Conservation (phyloP, 2,329 filamentous ascomycete genomes). For the Emmonsiellopsis sp. region DNA sequence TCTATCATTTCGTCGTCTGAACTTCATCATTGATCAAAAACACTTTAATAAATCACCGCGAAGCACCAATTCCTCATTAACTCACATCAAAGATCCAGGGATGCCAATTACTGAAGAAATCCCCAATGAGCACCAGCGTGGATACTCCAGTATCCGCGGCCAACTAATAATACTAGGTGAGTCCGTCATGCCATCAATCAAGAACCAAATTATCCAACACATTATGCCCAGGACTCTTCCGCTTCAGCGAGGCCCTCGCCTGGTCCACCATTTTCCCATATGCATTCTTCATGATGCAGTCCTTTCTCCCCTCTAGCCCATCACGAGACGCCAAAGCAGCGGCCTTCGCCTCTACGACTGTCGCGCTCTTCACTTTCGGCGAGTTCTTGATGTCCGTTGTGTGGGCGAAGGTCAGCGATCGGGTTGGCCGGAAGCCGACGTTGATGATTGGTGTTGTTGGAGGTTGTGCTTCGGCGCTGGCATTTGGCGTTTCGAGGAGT, state of each 20-base stretch:
- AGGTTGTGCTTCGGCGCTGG: slow-evolving; percentile 3
- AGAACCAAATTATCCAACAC: background rate
- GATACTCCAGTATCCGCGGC: background rate
- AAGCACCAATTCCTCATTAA: too few species aligned
- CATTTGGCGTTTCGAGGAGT: slow-evolving; percentile 4
- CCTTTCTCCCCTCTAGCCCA: background rate
- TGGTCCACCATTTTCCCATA: slow-evolving; percentile 10
- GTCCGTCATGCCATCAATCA: background rate
- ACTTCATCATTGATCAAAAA: too few species aligned
- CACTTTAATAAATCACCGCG: too few species aligned
- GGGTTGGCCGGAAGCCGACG: slow-evolving; percentile 6
- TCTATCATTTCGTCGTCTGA: too few species aligned
- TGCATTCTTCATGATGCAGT: slow-evolving; percentile 7
- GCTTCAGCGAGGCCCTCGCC: slow-evolving; percentile 8
- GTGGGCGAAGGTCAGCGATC: slow-evolving; percentile 8
- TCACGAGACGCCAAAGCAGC: slow-evolving; percentile 1
- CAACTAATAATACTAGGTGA: background rate
- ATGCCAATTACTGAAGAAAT: too few species aligned
- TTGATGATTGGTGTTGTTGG: slow-evolving; percentile 6
- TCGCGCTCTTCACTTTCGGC: slow-evolving; percentile 8
- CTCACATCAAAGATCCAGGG: too few species aligned
- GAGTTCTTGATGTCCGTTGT: slow-evolving; percentile 6
- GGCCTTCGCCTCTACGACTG: slow-evolving; percentile 2
- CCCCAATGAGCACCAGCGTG: background rate
- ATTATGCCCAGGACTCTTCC: slow-evolving; percentile 3